Evolutionary conservation across 192 early-diverging fungal species (phyloP), one percentile per base, ranked within the genome.

Genomic region (Coemansia sp.): DNA sequence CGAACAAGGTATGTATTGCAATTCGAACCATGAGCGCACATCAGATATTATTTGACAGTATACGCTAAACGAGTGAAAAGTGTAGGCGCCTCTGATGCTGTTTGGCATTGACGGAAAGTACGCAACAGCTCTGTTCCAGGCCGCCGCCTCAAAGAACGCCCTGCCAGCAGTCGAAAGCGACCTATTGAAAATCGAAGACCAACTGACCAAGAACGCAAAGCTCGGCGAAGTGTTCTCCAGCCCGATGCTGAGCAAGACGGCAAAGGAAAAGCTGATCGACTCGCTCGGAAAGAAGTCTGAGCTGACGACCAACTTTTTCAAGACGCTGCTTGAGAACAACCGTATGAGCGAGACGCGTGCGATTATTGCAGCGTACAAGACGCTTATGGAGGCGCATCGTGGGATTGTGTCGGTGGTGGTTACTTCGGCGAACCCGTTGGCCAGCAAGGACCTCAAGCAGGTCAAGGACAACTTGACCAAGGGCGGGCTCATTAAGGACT

Each of bases 41-140:
- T n/a, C n/a, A n/a, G n/a, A n/a, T n/a, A n/a, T n/a, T n/a, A 25
- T 25, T 25, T 25, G 23, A 25, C 23, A 25, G 23, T 25, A 46
- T 12, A 46, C 42, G 40, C 40, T 42, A 42, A 42, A 42, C 37
- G 1, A 3, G 15, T 15, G 40, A 15, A 42, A 15, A 19, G 47
- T 62, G 50, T 77, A 96, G 92, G 85, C 88, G 49, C 93, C 94
- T 19, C 56, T 93, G 31, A 83, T 87, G 48, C 85, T 98, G 53
- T 89, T 92, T 85, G 94, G 94, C 55, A 91, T 98, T 75, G 93
- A 96, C 44, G 96, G 96, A 70, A 91, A 94, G 69, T 98, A 98
- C 78, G 94, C 96, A 52, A 96, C 94, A 14, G 96, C 96, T 48
- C 87, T 98, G 57, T 98, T 89, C 87, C 83, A 91, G 55, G 96